Base-by-base conservation (phyloP, 306 rosid genomes). In the Purshia tridentata region DNA sequence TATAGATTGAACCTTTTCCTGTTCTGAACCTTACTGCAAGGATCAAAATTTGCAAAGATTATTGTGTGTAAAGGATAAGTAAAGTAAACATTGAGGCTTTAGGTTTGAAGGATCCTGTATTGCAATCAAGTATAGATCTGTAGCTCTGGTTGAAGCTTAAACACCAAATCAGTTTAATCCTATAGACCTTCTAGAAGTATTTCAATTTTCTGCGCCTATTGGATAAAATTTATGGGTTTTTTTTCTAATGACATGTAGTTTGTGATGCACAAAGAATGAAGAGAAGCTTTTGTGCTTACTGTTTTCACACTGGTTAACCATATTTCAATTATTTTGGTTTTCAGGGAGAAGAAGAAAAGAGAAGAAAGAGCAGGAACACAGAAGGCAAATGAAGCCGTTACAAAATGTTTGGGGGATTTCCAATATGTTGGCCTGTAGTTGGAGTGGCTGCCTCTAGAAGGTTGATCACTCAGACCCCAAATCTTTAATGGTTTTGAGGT, bases 331-430 rank as follows among this genome's bases (percentile, higher is more conserved):
- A 81, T 46, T 75, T 42, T 74, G 81, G 78, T 72, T 75, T 79
- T 66, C 91, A 95, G 99, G 88, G 99, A 95, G 89, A 95, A 95
- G 91, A 90, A 90, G 81, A 95, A 95, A 79, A 83, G 85, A 79
- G 96, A 86, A 85, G 98, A 95, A 86, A 87, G 98, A 83, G 12
- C 63, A 41, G 97, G 82, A 81, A 79, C 90, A 42, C 92, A 82
- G 58, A 86, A 81, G 83, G 89, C 97, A 49, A 91, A 82, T 50
- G 98, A 95, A 76, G 87, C 98, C 35, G n/a, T 95, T 61, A 72
- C 96, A 40, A 87, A 88, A 80, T 90, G 93, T 69, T 35, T 77
- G 83, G 92, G 90, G 66, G 93, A 85, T 53, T 55, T 76, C 67
- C 85, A 84, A 68, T 23, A 48, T 75, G 82, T 87, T 58, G 69